phyloP scores from a whole-genome alignment of 306 rosid genomes.

The Cyclanthera cordifolia region DNA sequence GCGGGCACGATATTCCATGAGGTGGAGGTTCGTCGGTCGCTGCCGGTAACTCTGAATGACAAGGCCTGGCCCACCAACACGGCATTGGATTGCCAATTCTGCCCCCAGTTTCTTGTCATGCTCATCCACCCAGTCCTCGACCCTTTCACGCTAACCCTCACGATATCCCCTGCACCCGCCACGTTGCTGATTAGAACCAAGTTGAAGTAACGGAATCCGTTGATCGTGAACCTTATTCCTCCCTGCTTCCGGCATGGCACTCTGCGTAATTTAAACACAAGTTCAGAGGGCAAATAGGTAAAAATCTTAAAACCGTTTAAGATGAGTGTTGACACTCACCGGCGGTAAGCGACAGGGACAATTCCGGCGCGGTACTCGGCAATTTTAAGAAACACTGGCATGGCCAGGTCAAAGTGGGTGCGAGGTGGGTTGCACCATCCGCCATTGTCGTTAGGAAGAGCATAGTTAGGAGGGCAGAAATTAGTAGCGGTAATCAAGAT shows the following conservation, averaged over 20 bases:
- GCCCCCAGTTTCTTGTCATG: slow-evolving; percentile 95
- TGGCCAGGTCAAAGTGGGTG: slow-evolving; percentile 92
- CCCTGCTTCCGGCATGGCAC: slow-evolving; percentile 90
- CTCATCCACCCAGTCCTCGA: slow-evolving; percentile 64
- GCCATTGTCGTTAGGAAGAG: slow-evolving; percentile 85
- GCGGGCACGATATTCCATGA: slow-evolving; percentile 79
- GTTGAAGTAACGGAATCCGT: slow-evolving; percentile 88
- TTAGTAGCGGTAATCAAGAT: slow-evolving; percentile 78
- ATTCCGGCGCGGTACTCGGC: slow-evolving; percentile 97
- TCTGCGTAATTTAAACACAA: slow-evolving; percentile 32
- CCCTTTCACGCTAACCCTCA: slow-evolving; percentile 64
- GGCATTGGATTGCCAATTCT: slow-evolving; percentile 91
- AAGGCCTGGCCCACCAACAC: slow-evolving; percentile 70
- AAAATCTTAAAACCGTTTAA: too few relatives aligned
- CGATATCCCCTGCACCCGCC: slow-evolving; percentile 92
- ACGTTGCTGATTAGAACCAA: slow-evolving; percentile 76
- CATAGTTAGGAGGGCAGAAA: slow-evolving; percentile 91
- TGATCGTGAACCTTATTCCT: slow-evolving; percentile 68
- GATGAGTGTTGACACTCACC: slow-evolving; percentile 38
- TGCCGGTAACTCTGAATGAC: slow-evolving; percentile 63
- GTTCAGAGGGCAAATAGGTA: neutral
- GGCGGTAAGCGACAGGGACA: slow-evolving; percentile 84
- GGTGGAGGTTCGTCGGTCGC: slow-evolving; percentile 80
- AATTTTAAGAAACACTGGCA: slow-evolving; percentile 96
- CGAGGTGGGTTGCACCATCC: slow-evolving; percentile 99